These are phyloP conservation scores for Epichloe elymi DNA, from an alignment of 2,329 filamentous ascomycete genomes.

Conservation along the genomic window DNA sequence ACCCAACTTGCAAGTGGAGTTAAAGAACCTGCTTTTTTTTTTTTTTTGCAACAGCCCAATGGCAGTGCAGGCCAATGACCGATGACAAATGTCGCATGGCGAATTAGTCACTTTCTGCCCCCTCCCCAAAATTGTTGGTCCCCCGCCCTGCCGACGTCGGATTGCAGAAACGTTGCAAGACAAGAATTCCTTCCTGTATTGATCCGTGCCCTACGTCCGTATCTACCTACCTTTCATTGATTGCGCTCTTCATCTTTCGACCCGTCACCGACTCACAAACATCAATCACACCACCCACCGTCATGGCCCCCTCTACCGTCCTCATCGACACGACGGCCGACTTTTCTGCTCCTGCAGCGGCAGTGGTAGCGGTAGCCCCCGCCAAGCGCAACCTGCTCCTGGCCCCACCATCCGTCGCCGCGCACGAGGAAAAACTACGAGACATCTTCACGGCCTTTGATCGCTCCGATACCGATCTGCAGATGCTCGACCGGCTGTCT, in stretches of 20 bases:
- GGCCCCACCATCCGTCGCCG: slow-evolving; percentile 78
- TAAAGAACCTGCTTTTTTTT: no score
- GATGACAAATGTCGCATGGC: slow-evolving; percentile 2
- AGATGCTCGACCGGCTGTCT: slow-evolving; percentile 92
- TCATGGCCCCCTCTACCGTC: slow-evolving; percentile 39
- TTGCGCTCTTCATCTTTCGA: no score
- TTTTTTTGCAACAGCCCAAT: not conserved
- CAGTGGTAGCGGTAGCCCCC: no score
- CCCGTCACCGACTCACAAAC: not conserved
- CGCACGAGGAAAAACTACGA: slow-evolving; percentile 67
- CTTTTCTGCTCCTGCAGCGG: slow-evolving; percentile 28
- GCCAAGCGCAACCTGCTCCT: slow-evolving; percentile 61
- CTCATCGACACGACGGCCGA: slow-evolving; percentile 44
- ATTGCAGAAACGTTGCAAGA: slow-evolving; percentile 1
- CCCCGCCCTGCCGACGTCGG: slow-evolving; percentile 1
- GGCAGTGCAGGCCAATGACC: not conserved
- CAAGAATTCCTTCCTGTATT: no score
- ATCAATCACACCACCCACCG: slow-evolving; percentile 1
- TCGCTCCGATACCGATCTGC: slow-evolving; percentile 68
- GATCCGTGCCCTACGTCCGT: no score
- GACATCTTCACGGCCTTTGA: slow-evolving; percentile 60
- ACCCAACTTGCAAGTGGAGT: no score
- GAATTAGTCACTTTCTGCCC: not conserved
- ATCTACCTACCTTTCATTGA: no score
- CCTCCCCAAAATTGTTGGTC: no score